Percentiles rank a stretch among this genome's conserved stretches.
Evolutionary conservation across 345 rosid genomes (phyloP).

Genomic region (thale cress (Arabidopsis thaliana)): TAIR10.1 NC_003076.8:19163501-19164000

Average conservation of each 20-base stretch:
- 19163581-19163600: slow-evolving; percentile 37
- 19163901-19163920: slow-evolving; percentile 17
- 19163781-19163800: slow-evolving; percentile 43
- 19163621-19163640: slow-evolving; percentile 19
- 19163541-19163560: slow-evolving; percentile 37
- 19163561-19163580: background rate
- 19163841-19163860: slow-evolving; percentile 24
- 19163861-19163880: slow-evolving; percentile 23
- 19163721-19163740: slow-evolving; percentile 41
- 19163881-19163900: background rate
- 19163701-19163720: slow-evolving; percentile 46
- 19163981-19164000: slow-evolving; percentile 29
- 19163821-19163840: slow-evolving; percentile 37
- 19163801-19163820: slow-evolving; percentile 8
- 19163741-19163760: background rate
- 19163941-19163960: background rate
- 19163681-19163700: slow-evolving; percentile 40
- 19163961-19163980: background rate
- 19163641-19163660: slow-evolving; percentile 20
- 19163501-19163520: slow-evolving; percentile 20
- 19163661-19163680: slow-evolving; percentile 38
- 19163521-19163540: slow-evolving; percentile 36
- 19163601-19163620: background rate
- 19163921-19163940: slow-evolving; percentile 43
- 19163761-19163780: slow-evolving; percentile 39